phyloP scores from a whole-genome alignment of 1,139 yeast genomes.

The Magnusiomyces paraingens region DNA sequence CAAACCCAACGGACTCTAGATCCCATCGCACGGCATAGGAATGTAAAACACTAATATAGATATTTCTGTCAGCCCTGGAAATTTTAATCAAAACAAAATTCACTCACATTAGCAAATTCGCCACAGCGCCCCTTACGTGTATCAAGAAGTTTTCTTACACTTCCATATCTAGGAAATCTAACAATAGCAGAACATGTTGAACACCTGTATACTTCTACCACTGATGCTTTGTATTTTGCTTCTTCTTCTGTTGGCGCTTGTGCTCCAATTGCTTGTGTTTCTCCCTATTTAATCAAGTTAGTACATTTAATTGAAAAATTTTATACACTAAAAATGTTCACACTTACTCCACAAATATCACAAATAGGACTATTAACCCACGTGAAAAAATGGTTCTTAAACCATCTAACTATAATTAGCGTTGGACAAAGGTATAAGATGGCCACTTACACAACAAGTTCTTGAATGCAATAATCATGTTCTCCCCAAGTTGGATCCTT shows the following conservation, averaged over 20 bases:
- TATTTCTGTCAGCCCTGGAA: too few species aligned
- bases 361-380: slow-evolving; percentile 80
- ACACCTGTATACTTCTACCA: slow-evolving; percentile 62
- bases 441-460: slow-evolving; percentile 39
- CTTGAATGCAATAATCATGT: slow-evolving; percentile 66
- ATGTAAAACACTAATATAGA: slow-evolving; percentile 48
- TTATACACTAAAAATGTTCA: slow-evolving; percentile 12
- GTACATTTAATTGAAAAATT: too few species aligned
- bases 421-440: not conserved
- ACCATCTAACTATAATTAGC: slow-evolving; percentile 43
- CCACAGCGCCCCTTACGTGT: slow-evolving; percentile 83
- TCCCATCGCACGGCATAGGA: slow-evolving; percentile 63
- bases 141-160: slow-evolving; percentile 53
- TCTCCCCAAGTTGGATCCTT: slow-evolving; percentile 39
- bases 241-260: slow-evolving; percentile 41
- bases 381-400: slow-evolving; percentile 68
- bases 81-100: not conserved
- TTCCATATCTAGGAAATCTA: slow-evolving; percentile 72
- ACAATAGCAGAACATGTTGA: slow-evolving; percentile 39
- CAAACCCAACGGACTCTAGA: slow-evolving; percentile 63
- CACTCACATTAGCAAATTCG: slow-evolving; percentile 71
- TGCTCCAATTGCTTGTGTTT: slow-evolving; percentile 34
- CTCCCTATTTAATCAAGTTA: slow-evolving; percentile 26
- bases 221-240: slow-evolving; percentile 40
- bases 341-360: slow-evolving; percentile 42